Percentiles rank a stretch among this genome's conserved stretches.
Evolutionary conservation across 345 rosid genomes (phyloP).

Genomic region (Raphanus sativus): DNA sequence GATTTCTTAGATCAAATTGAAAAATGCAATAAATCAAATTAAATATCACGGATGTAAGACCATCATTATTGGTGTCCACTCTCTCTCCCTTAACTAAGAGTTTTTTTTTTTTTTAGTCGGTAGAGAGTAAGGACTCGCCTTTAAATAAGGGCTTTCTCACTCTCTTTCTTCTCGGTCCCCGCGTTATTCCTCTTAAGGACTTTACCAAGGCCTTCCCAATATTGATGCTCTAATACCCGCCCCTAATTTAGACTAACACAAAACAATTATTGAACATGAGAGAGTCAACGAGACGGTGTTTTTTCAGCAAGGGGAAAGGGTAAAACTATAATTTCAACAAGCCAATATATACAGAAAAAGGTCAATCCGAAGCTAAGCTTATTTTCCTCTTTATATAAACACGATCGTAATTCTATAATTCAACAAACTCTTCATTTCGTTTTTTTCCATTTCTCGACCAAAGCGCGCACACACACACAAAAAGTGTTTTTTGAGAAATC

Average conservation of each 20-base stretch:
- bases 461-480: background rate
- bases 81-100: no score
- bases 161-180: no score
- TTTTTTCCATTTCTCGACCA: conserved; percentile 23
- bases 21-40: background rate
- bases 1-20: background rate
- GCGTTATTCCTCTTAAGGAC: no score
- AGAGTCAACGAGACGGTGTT: conserved; percentile 37
- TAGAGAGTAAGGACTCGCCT: no score
- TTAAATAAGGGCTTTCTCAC: no score
- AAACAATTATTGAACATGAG: background rate
- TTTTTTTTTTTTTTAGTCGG: no score
- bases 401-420: conserved; percentile 24
- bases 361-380: conserved; percentile 35
- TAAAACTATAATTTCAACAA: conserved; percentile 28
- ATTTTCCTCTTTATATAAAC: conserved; percentile 36
- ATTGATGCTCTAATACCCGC: no score
- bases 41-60: background rate
- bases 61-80: no score
- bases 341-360: background rate
- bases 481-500: background rate
- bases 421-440: conserved; percentile 29
- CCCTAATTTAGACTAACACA: background rate
- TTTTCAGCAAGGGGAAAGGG: conserved; percentile 35
- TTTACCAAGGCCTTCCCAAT: no score